Evolutionary conservation across 2,329 filamentous ascomycete genomes (phyloP), one percentile per base, ranked within the genome.

Genomic region (Cladosporium sp.): DNA sequence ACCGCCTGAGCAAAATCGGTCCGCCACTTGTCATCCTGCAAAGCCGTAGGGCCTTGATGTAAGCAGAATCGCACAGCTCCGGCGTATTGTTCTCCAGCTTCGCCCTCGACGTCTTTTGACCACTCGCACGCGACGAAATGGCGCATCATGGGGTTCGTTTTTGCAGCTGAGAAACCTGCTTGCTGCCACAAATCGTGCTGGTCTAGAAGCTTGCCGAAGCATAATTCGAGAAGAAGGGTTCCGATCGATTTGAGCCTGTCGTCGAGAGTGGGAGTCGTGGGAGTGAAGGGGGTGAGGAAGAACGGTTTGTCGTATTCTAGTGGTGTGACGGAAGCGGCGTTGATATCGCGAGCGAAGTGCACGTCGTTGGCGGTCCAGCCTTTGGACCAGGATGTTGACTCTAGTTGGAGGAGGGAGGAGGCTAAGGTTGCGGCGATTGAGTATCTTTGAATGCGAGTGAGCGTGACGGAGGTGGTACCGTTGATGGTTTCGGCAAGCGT

Each of bases 301-400:
- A 49, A 65, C 2, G 63, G 63, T 23, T 53, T 35, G 33, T n/a
- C 66, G 28, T 58, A 50, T 50, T 40, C 37, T 11, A 59, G 16
- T 2, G 14, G n/a, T 23, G 56, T 28, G 5, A 8, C 8, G 3
- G 14, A 33, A 8, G 23, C 2, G 18, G 8, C 26, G 1, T 31
- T 53, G 7, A 7, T 4, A 21, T 66, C 60, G 28, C 58, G 35
- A 14, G 60, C 50, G 12, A 64, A 66, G 37, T 37, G 23, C 8
- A 67, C 55, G 7, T 63, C 62, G 0, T 50, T 33, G 3, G 56
- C 21, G 23, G 40, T 49, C 65, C 65, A 67, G 21, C 31, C n/a
- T 23, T 67, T 65, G 5, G 75, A 63, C 74, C 72, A 75, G 2
- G 73, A 71, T 16, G 71, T 72, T 2, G 68, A 65, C 26, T 73